Base-by-base conservation (phyloP, 148 eudicot species). In the Salicornia ramosissima region DNA sequence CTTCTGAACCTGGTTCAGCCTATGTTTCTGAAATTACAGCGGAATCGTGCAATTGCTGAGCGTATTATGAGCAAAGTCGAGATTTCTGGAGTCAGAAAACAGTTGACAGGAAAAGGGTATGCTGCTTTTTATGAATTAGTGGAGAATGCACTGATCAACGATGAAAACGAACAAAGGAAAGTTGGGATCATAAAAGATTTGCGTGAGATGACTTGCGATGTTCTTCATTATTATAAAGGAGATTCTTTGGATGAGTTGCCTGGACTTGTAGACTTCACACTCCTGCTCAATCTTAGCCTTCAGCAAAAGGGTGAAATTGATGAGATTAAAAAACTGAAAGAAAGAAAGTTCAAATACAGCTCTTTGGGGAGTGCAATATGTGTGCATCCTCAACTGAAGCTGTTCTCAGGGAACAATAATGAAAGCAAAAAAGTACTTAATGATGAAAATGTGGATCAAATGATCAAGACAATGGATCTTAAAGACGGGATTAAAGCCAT, bases 1-100 rank as follows among this genome's bases (percentile, higher is more conserved):
- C 86, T 91, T 67, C 63, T 91, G 29, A 90, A 91, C 68, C 91
- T 91, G 12, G 90, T 91, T n/a, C 87, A 90, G 8, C 95, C 97
- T 4, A 87, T 68, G 64, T 91, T 91, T 66, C 52, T 91, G 69
- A 83, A 75, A 67, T 58, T 82, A 59, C 92, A 85, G 30, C 74
- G 82, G n/a, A 73, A 56, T 22, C 82, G 79, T 49, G 75, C 47
- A 10, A 84, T 85, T 34, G 83, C 68, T 43, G 74, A 71, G 70
- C 76, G 87, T 50, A 83, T 91, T 16, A 67, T 85, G 83, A 81
- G 92, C 78, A 78, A 66, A 75, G 90, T 80, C 12, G 69, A 84
- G 5, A 62, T 73, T 13, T 55, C 73, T 9, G 75, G 77, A 10
- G 62, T 68, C 56, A 79, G 79, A 77, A 81, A 81, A 65, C 54